Evolutionary conservation across 805 yeast genomes (phyloP), one percentile per base, ranked within the genome.

Genomic region (Zygosaccharomyces siamensis): DNA sequence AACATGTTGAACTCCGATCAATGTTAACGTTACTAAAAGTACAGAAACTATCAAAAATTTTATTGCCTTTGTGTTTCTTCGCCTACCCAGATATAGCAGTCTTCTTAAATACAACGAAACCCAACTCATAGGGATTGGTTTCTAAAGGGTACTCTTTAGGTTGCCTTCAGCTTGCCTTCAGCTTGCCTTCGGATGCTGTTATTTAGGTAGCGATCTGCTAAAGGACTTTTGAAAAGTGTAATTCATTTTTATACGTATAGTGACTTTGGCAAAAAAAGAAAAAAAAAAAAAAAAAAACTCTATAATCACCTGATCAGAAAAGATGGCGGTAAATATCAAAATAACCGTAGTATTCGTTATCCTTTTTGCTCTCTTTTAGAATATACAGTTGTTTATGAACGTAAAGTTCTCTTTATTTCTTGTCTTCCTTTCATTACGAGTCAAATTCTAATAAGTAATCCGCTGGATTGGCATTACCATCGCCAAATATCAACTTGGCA

Each of bases 371-470:
- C 24, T 23, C 5, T 7, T 5, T 26, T 26, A 26, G 11, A 26
- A 3, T 26, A 26, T 26, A 26, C 28, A 26, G 2, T 8, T 7
- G 7, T 26, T 26, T 26, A 26, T 26, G 28, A 26, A 26, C 8
- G 8, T 10, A 26, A 10, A 10, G 28, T 14, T 6, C 16, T 11
- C 16, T 21, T 14, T 14, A 6, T 16, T 33, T 33, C 16, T 33
- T 32, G 8, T 41, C 10, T 18, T 30, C 14, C 28, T 40, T 6
- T 21, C 27, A 23, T 16, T 52, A 59, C 18, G 61, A 48, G 21
- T 63, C 66, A 49, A 63, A 64, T 44, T 63, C 64, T 14, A 64
- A 48, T 14, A 64, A 53, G 39, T 58, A 62, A 36, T 64, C 68
- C 7, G 67, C 64, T 12, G 62, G 56, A 18, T 58, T 57, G 3